Evolutionary conservation across 208 protist species (phyloP), one percentile per base, ranked within the genome.

Genomic region (Acanthamoeba lenticulata): DNA sequence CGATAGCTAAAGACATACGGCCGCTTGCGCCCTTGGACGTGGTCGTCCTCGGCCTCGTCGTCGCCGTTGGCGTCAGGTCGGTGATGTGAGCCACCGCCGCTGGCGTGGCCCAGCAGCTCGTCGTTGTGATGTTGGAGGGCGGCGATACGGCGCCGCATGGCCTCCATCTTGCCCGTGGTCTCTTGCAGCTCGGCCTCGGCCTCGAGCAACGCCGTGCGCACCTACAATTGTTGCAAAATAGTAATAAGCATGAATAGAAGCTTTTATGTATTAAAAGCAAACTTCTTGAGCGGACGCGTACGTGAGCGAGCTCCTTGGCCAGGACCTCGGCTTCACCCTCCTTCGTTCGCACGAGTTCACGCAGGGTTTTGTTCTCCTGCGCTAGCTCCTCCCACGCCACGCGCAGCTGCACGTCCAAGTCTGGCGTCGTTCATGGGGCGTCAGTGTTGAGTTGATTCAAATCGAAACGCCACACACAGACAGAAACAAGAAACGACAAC

Each of bases 91-190:
- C 21, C 52, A 21, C 15, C 11, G 11, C 15, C 11, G 29, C 67
- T 79, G 36, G 67, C 7, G 34, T 19, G 38, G 67, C 15, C 40
- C n/a, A n/a, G n/a, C 11, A 79, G 67, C 36, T 79, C 67, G 3
- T 79, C 67, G 67, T 79, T 79, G 67, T 24, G 67, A 9, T 79
- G 29, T 11, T 79, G 67, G 67, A 79, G 67, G 67, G 13, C 36
- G 11, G 67, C 67, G 34, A 79, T 40, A 32, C 67, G 67, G 3
- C 67, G 67, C 11, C 67, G 67, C 67, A 79, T 79, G 17, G 3
- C 24, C 38, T 79, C 67, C 67, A 79, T 79, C 67, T 79, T 79
- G 67, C 34, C 38, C 15, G 67, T 79, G 38, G 67, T 79, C 67
- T 79, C 67, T 24, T 79, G 67, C 17, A 79, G 36, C 67, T 79